These are phyloP conservation scores for Linnemannia elongata DNA, from an alignment of 192 early-diverging fungal species.

Conservation along the genomic window DNA sequence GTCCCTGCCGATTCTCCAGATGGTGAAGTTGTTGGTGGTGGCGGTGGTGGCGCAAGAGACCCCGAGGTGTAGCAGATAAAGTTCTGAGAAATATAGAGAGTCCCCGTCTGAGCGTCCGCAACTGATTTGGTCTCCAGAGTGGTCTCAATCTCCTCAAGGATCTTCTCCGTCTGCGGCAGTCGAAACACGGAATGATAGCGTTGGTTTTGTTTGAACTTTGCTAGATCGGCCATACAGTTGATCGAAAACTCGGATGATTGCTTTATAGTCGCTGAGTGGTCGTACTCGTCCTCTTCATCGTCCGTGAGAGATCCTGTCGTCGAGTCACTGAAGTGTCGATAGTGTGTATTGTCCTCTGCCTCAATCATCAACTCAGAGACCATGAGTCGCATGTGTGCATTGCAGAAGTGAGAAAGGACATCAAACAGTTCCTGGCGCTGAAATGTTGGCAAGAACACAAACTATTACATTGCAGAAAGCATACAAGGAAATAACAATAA, in stretches of 20 bases:
- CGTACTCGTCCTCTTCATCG: neutral
- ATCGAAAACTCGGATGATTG: constrained; percentile 9
- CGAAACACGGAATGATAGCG: constrained; percentile 31
- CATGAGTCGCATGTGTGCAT: constrained; percentile 40
- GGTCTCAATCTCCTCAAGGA: constrained; percentile 14
- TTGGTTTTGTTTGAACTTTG: constrained; percentile 7
- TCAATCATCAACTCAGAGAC: constrained; percentile 11
- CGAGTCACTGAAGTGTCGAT: neutral
- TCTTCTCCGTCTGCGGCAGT: constrained; percentile 19
- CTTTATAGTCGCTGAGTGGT: neutral
- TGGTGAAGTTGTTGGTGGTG: neutral
- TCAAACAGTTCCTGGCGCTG: constrained; percentile 43
- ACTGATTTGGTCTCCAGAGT: constrained; percentile 35
- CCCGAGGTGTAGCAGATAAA: constrained; percentile 47
- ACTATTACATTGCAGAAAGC: neutral
- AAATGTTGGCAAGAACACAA: constrained; percentile 39
- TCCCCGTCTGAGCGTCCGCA: constrained; percentile 21
- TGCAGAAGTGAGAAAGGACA: constrained; percentile 47
- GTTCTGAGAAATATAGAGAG: constrained; percentile 21
- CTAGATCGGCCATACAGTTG: constrained; percentile 33
- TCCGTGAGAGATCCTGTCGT: neutral
- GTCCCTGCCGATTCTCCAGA: neutral
- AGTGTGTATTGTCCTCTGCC: neutral
- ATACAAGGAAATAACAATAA: neutral
- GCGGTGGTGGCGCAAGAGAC: neutral